Conservation (phyloP, 495 filamentous ascomycete genomes). For the Cudoniella acicularis region DNA sequence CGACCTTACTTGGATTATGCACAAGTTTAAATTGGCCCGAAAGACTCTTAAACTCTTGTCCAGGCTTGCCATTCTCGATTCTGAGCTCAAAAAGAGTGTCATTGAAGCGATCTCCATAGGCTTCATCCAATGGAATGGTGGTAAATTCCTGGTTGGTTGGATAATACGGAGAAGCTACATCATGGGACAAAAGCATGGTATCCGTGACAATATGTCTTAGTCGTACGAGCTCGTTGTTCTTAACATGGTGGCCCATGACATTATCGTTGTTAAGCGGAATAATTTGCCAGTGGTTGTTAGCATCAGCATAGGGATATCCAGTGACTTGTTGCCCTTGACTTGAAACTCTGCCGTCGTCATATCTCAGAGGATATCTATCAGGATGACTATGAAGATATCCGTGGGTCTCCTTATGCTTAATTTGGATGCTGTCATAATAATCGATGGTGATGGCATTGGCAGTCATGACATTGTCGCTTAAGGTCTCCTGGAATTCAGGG, state of each 20-base stretch:
- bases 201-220: constrained; percentile 86
- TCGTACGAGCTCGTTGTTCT: constrained; percentile 82
- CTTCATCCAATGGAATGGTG: constrained; percentile 67
- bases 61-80: constrained; percentile 79
- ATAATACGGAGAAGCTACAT: constrained; percentile 95
- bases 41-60: constrained; percentile 84
- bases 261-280: constrained; percentile 61
- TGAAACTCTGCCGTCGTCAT: constrained; percentile 95
- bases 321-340: constrained; percentile 98
- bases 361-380: constrained; percentile 85
- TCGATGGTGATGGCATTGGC: constrained; percentile 79
- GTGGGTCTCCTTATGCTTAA: constrained; percentile 96
- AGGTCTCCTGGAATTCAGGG: constrained; percentile 93
- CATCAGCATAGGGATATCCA: constrained; percentile 96
- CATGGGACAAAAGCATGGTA: constrained; percentile 86
- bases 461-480: constrained; percentile 90
- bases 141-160: constrained; percentile 99
- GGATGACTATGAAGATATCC: constrained; percentile 91
- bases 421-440: constrained; percentile 83
- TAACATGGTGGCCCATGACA: constrained; percentile 58
- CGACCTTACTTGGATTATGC: constrained; percentile 88
- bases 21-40: constrained; percentile 92
- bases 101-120: constrained; percentile 72
- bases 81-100: constrained; percentile 92
- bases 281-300: constrained; percentile 98